Percentiles rank a stretch among this genome's conserved stretches.
Conservation (phyloP, 2,329 filamentous ascomycete species). For the Chrysosphaeria jannelii region DNA sequence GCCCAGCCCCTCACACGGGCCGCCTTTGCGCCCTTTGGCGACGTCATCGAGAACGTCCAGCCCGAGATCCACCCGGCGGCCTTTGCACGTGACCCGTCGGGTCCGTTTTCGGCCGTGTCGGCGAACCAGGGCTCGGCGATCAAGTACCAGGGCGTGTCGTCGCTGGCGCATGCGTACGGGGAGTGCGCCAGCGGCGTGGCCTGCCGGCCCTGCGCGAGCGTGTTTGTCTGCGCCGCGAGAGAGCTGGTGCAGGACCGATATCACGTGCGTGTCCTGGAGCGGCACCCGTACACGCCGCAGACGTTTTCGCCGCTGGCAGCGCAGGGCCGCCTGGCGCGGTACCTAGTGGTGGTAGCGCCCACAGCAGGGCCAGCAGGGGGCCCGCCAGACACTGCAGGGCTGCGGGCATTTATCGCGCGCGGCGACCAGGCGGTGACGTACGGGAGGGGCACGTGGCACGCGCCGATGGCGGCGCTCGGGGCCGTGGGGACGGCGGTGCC, state of each 20-base stretch:
- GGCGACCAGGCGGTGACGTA: slow-evolving; percentile 73
- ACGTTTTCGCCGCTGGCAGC: slow-evolving; percentile 55
- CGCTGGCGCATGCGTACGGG: slow-evolving; percentile 39
- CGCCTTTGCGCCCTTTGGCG: slow-evolving; percentile 53
- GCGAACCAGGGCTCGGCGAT: slow-evolving; percentile 72
- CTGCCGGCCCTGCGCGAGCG: slow-evolving; percentile 40
- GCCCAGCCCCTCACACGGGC: slow-evolving; percentile 35
- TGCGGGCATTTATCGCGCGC: slow-evolving; percentile 53
- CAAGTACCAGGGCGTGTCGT: slow-evolving; percentile 60
- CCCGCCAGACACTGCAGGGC: slow-evolving; percentile 37
- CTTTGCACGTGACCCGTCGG: background rate
- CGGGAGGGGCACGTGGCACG: slow-evolving; percentile 76
- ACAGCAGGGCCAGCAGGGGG: slow-evolving; percentile 15
- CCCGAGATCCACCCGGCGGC: slow-evolving; percentile 19
- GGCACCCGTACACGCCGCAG: slow-evolving; percentile 83
- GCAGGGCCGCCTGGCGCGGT: slow-evolving; percentile 15
- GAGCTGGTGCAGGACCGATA: slow-evolving; percentile 16
- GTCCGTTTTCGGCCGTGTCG: background rate
- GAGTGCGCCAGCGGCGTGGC: slow-evolving; percentile 23
- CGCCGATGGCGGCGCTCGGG: slow-evolving; percentile 78
- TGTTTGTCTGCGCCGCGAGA: slow-evolving; percentile 63
- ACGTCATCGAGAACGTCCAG: slow-evolving; percentile 47
- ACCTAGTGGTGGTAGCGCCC: slow-evolving; percentile 73
- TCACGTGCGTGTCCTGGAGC: slow-evolving; percentile 45
- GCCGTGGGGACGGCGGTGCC: slow-evolving; percentile 26